These are phyloP conservation scores for Aspergillus sclerotioniger DNA, from an alignment of 495 filamentous ascomycete species.

Conservation along the genomic window DNA sequence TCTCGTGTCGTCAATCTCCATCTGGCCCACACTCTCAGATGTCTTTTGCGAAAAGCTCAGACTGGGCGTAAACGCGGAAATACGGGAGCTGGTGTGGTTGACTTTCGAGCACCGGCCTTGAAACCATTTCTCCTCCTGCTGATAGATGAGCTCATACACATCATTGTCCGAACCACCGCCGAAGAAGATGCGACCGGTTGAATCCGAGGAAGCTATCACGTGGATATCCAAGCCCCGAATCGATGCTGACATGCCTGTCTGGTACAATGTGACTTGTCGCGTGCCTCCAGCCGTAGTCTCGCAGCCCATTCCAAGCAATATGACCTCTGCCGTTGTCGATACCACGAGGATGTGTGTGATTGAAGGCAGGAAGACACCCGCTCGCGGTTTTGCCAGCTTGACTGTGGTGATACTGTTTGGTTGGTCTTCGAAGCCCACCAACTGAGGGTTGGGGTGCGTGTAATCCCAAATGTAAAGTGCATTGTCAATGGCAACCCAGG, in stretches of 20 bases:
- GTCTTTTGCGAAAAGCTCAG: slow-evolving; percentile 51
- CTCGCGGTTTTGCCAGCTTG: slow-evolving; percentile 72
- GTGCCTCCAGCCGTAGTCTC: slow-evolving; percentile 59
- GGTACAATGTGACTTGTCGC: slow-evolving; percentile 70
- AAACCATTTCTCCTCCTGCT: slow-evolving; percentile 97
- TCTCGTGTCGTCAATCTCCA: slow-evolving; percentile 84
- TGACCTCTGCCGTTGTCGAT: slow-evolving; percentile 78
- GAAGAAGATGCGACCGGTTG: slow-evolving; percentile 88
- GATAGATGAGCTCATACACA: slow-evolving; percentile 90
- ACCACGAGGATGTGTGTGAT: slow-evolving; percentile 88
- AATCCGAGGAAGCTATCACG: slow-evolving; percentile 70
- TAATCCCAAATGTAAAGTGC: slow-evolving; percentile 98
- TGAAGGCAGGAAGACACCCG: slow-evolving; percentile 76
- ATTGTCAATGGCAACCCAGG: slow-evolving; percentile 95
- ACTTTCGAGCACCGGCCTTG: slow-evolving; percentile 74
- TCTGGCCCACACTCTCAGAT: slow-evolving; percentile 64
- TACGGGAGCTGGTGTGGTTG: slow-evolving; percentile 79
- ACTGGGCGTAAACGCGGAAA: slow-evolving; percentile 65
- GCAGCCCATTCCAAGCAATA: slow-evolving; percentile 75
- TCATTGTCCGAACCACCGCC: slow-evolving; percentile 76
- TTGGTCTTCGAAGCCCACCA: slow-evolving; percentile 92
- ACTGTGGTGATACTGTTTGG: slow-evolving; percentile 81
- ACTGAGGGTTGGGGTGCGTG: slow-evolving; percentile 76
- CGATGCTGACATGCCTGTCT: slow-evolving; percentile 75
- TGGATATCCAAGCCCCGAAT: slow-evolving; percentile 70